These are phyloP conservation scores for Polyplosphaeria fusca DNA, from an alignment of 495 filamentous ascomycete genomes.

Conservation along the genomic window DNA sequence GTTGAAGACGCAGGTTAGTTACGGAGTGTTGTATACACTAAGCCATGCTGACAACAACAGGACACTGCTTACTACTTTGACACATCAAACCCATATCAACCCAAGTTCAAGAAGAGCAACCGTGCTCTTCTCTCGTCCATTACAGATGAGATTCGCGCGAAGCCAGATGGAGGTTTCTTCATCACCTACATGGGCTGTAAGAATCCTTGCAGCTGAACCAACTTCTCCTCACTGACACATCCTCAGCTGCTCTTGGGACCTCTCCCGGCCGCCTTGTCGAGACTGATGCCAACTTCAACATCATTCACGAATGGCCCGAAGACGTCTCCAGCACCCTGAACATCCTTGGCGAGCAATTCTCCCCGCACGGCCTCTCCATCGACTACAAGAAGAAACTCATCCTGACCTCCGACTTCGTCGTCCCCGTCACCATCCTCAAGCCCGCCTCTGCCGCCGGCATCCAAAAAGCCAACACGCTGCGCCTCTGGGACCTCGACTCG, in stretches of 20 bases:
- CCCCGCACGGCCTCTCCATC: conserved; percentile 58
- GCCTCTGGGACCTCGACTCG: conserved; percentile 55
- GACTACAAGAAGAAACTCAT: conserved; percentile 57
- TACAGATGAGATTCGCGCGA: conserved; percentile 61
- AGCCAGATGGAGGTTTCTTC: conserved; percentile 63
- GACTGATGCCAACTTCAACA: conserved; percentile 57
- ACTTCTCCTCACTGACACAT: conserved; percentile 14
- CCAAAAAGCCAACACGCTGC: conserved; percentile 53
- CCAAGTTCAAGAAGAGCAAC: conserved; percentile 58
- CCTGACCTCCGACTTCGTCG: conserved; percentile 61
- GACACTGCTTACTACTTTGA: conserved; percentile 66
- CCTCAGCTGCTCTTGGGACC: conserved; percentile 50
- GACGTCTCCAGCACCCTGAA: conserved; percentile 51
- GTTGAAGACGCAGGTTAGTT: conserved; percentile 44
- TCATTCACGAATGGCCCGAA: conserved; percentile 60
- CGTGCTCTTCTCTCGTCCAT: conserved; percentile 55
- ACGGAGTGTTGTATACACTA: background rate
- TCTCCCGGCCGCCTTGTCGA: conserved; percentile 58
- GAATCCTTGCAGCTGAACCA: background rate
- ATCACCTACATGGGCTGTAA: conserved; percentile 57
- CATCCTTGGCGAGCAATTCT: conserved; percentile 58
- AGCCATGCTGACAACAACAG: conserved; percentile 19
- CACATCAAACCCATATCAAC: conserved; percentile 54
- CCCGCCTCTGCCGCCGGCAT: conserved; percentile 50
- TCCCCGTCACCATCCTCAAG: conserved; percentile 58